Evolutionary conservation across 352 stramenopile species (phyloP).

Genomic region (Halophytophthora polymorphica): DNA sequence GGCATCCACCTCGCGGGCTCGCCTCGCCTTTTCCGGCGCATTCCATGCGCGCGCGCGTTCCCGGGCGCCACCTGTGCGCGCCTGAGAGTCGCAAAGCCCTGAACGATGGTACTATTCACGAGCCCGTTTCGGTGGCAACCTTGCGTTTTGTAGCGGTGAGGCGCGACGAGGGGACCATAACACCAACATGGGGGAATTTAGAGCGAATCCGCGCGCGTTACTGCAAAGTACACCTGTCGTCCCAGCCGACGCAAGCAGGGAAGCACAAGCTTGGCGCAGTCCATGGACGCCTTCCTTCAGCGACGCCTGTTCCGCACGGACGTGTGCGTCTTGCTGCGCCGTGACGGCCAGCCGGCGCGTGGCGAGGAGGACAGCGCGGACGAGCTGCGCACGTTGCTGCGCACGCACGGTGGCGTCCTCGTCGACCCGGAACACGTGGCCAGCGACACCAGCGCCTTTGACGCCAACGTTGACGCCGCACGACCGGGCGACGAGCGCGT

Average conservation of each 20-base stretch:
- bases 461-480: background rate
- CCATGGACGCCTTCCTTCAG: constrained; percentile 65
- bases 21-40: background rate
- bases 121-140: too few relatives aligned
- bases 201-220: too few relatives aligned
- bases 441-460: background rate
- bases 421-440: constrained; percentile 7
- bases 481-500: constrained; percentile 4
- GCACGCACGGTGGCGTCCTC: constrained; percentile 29
- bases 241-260: background rate
- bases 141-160: too few relatives aligned
- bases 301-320: constrained; percentile 42
- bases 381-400: constrained; percentile 21
- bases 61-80: too few relatives aligned
- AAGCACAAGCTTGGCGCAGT: background rate
- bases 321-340: constrained; percentile 21
- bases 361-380: background rate
- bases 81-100: too few relatives aligned
- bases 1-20: background rate
- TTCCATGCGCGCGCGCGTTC: background rate
- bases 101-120: background rate
- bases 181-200: too few relatives aligned
- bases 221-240: too few relatives aligned
- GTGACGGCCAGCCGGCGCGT: background rate
- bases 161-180: too few relatives aligned